Evolutionary conservation across 1,139 yeast species (phyloP), one percentile per base, ranked within the genome.

Genomic region (Magnusiomyces fungicola): DNA sequence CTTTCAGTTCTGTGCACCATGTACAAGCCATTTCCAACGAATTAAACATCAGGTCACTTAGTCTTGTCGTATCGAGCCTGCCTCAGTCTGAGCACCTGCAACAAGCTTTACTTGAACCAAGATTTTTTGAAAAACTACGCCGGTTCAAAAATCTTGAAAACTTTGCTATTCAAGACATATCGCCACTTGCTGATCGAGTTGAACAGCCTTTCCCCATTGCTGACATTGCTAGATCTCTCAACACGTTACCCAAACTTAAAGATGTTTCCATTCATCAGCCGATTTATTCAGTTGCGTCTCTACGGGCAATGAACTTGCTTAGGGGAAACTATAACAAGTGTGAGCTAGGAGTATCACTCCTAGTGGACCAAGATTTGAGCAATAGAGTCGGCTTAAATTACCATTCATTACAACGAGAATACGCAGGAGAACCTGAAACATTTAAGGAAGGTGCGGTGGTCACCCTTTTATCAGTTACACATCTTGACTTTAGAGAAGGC

Each of bases 281-380:
- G 12, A 30, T 30, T 10, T 34, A 38, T 25, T 39, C 43, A n/a
- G 30, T 27, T 24, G 43, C 30, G 5, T 39, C 29, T 10, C 32
- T 18, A n/a, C 18, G 32, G 7, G 32, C 43, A 39, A 39, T 39
- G 32, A 39, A 39, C 19, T 12, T 24, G 3, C 32, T 39, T 3
- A 39, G 18, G 16, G 43, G 43, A 10, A n/a, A n/a, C 32, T 39
- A 39, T 18, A 32, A 39, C n/a, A 24, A 23, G 21, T 39, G 43
- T n/a, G 43, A 39, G 30, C 43, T 39, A 6, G 43, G 21, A 10
- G 16, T 34, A 34, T 34, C 38, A 3, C 25, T 27, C 32, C 19
- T 27, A 14, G 10, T 39, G 16, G 32, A 22, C 18, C 43, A 24
- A 16, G 38, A 34, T 23, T 21, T 18, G 19, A 34, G 6, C 6